These are phyloP conservation scores for Pestalotiopsis sp. DNA, from an alignment of 2,329 filamentous ascomycete genomes.

Conservation along the genomic window DNA sequence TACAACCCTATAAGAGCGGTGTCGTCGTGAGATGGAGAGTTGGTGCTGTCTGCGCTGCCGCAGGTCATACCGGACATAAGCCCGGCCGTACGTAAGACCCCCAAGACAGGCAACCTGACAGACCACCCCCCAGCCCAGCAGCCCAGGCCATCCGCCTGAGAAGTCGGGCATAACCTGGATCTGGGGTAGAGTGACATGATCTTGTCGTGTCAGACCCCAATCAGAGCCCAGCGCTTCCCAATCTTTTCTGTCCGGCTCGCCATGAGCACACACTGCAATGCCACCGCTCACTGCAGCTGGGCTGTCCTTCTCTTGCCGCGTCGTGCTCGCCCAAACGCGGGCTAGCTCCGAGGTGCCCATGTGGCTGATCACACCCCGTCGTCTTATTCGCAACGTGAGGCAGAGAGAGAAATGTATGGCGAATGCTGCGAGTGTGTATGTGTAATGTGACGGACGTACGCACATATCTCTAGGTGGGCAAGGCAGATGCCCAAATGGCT, in stretches of 20 bases:
- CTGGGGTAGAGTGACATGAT: constrained; percentile 12
- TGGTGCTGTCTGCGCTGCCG: background rate
- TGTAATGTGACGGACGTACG: background rate
- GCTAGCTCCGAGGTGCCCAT: constrained; percentile 7
- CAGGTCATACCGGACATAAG: background rate
- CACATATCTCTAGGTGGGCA: background rate
- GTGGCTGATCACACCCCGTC: constrained; percentile 6
- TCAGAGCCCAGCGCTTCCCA: background rate
- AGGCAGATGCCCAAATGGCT: background rate
- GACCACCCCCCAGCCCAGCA: too few species aligned
- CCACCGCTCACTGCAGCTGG: constrained; percentile 10
- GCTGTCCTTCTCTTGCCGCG: constrained; percentile 4
- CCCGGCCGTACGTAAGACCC: background rate
- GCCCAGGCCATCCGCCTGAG: background rate
- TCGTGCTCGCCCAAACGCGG: background rate
- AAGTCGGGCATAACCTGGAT: background rate
- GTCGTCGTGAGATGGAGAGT: background rate
- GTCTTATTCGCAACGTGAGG: background rate
- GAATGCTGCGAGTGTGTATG: background rate
- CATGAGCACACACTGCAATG: constrained; percentile 6
- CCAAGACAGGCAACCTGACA: background rate
- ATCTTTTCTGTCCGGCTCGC: background rate
- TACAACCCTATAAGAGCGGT: background rate
- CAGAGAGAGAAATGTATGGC: background rate
- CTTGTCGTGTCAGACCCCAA: background rate